Base-by-base conservation (phyloP, 2,329 filamentous ascomycete species). In the Verticillium klebahnii region DNA sequence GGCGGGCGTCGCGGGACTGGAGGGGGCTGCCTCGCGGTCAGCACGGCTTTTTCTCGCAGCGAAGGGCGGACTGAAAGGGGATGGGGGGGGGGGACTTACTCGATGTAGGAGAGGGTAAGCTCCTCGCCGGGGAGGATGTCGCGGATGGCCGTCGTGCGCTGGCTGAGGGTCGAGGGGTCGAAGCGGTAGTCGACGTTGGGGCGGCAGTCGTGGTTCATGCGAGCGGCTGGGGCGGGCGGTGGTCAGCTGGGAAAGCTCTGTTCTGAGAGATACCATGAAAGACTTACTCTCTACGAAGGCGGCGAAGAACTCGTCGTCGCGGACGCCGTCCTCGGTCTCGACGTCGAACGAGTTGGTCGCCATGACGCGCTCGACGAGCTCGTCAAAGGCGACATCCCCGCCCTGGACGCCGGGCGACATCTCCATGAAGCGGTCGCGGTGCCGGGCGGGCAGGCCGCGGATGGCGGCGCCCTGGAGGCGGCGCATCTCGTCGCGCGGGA, bases 201-300 rank as follows among this genome's bases (percentile, higher is more conserved):
- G 1, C 77, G 74, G 65, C 78, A 80, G 68, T 79, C 77, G 67
- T 80, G 78, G 69, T 80, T 80, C 65, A 79, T 69, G 32, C 77
- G 70, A 25, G 78, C 76, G 62, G 78, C 69, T 71, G 36, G 1
- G 25, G 25, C 37, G 25, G 3, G 23, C 37, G 25, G 4, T 32
- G 63, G 61, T 58, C 31, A 9, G 52, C 17, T 8, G 5, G 29
- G 17, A 52, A 52, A 1, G 4, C 45, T 17, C 45, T 29, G 29
- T 3, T 3, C 11, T 40, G n/a, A n/a, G 14, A 2, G 12, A 3
- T 12, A 9, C 0, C n/a, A 12, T 9, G 2, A 11, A 2, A 31
- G 11, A 64, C 72, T 58, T 34, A 73, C 72, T 74, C 60, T 75
- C 71, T 6, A 76, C 73, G 59, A 78, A 78, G n/a, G 77, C 71